Conservation (phyloP, 768 basidiomycete species). For the Fibroporia radiculosa region DNA sequence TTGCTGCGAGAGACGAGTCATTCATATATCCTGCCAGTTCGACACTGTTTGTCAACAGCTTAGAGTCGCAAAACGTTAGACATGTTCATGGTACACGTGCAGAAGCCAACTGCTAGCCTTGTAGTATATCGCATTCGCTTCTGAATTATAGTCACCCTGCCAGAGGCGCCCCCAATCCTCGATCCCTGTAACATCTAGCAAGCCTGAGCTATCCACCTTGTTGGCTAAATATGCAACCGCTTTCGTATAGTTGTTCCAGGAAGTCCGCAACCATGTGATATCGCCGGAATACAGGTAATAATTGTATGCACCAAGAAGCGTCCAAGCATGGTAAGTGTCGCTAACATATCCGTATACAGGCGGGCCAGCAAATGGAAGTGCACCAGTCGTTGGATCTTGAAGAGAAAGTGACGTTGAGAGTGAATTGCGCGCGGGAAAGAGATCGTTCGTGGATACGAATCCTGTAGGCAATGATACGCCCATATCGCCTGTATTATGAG, state of each 20-base stretch:
- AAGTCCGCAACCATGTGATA: slow-evolving; percentile 35
- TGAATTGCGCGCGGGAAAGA: slow-evolving; percentile 46
- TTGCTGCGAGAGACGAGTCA: slow-evolving; percentile 24
- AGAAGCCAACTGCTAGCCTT: slow-evolving; percentile 23
- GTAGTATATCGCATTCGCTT: slow-evolving; percentile 50
- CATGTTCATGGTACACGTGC: too few relatives aligned
- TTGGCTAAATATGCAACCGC: slow-evolving; percentile 46
- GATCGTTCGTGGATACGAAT: slow-evolving; percentile 54
- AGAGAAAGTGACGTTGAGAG: slow-evolving; percentile 49
- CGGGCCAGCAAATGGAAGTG: slow-evolving; percentile 44
- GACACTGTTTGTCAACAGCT: slow-evolving; percentile 42
- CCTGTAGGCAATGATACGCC: slow-evolving; percentile 52
- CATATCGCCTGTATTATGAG: slow-evolving; percentile 40
- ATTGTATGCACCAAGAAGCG: slow-evolving; percentile 50
- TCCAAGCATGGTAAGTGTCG: slow-evolving; percentile 53
- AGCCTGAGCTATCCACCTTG: slow-evolving; percentile 41
- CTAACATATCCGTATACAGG: slow-evolving; percentile 34
- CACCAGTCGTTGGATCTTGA: slow-evolving; percentile 43
- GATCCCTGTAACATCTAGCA: slow-evolving; percentile 49
- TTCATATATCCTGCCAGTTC: slow-evolving; percentile 35
- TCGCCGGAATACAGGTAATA: slow-evolving; percentile 52
- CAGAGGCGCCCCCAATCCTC: slow-evolving; percentile 51
- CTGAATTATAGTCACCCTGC: slow-evolving; percentile 47
- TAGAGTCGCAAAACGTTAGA: background rate
- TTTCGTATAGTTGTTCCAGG: slow-evolving; percentile 51